phyloP scores from a whole-genome alignment of 2,329 filamentous ascomycete species.

The Diaporthe nobilis region DNA sequence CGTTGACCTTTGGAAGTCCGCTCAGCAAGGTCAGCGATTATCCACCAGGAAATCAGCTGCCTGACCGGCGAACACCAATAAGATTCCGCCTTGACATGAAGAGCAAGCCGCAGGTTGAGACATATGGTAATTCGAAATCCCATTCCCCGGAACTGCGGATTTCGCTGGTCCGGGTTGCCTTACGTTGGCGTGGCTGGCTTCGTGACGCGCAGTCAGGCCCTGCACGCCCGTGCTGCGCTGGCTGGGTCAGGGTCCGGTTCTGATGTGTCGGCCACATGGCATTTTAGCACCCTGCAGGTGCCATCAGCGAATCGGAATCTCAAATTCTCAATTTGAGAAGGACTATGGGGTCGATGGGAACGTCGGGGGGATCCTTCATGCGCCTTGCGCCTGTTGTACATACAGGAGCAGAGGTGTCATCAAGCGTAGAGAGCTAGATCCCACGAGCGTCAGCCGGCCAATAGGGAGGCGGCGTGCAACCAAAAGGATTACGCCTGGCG shows the following conservation, averaged over 20 bases:
- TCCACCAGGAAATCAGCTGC: slow-evolving; percentile 25
- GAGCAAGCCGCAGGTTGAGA: not conserved
- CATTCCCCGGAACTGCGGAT: not conserved
- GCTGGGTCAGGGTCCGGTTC: slow-evolving; percentile 1
- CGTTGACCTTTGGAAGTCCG: not conserved
- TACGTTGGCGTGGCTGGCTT: slow-evolving; percentile 1
- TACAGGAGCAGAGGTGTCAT: slow-evolving; percentile 16
- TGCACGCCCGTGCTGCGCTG: not conserved
- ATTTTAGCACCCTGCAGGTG: slow-evolving; percentile 22
- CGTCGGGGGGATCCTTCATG: no score
- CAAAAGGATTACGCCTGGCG: slow-evolving; percentile 9
- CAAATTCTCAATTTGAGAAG: not conserved
- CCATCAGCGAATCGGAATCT: not conserved
- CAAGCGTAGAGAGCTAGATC: slow-evolving; percentile 31
- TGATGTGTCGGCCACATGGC: slow-evolving; percentile 10
- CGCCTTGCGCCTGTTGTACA: not conserved
- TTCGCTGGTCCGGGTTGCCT: not conserved
- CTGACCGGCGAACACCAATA: slow-evolving; percentile 8
- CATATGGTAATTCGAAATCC: not conserved
- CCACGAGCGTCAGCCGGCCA: slow-evolving; percentile 18
- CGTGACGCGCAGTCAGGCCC: slow-evolving; percentile 18
- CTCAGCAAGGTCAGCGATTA: slow-evolving; percentile 5
- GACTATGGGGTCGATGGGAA: not conserved
- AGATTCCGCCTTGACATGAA: not conserved
- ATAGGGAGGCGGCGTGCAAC: not conserved